Conservation (phyloP, 257 asterid genomes). For the Penstemon newberryi region DNA sequence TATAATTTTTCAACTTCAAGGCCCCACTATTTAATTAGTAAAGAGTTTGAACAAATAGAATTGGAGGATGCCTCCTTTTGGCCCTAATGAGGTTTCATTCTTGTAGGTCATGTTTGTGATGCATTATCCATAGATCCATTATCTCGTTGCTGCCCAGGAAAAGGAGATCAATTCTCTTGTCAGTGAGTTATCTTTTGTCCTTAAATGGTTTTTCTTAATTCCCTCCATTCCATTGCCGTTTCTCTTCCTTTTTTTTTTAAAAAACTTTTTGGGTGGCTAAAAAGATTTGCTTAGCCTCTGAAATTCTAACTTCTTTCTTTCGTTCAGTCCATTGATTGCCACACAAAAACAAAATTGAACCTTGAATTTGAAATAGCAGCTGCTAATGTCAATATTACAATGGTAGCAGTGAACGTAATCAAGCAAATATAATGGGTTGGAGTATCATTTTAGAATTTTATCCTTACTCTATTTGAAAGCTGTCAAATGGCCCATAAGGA, state of each 20-base stretch:
- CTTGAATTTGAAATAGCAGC: slow-evolving; percentile 13
- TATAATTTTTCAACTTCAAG: not conserved
- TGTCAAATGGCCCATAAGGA: slow-evolving; percentile 1
- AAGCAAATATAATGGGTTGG: not conserved
- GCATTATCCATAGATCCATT: slow-evolving; percentile 65
- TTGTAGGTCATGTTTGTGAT: slow-evolving; percentile 86
- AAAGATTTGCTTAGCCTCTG: not conserved
- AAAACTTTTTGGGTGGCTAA: slow-evolving; percentile 11
- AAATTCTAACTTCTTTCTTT: slow-evolving; percentile 16
- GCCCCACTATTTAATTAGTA: slow-evolving; percentile 1
- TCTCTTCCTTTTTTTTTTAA: not conserved
- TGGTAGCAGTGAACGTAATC: slow-evolving; percentile 3
- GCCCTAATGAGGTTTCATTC: slow-evolving; percentile 22
- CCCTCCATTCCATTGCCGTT: not conserved
- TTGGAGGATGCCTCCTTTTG: not conserved
- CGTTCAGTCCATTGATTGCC: not conserved
- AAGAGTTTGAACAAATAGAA: slow-evolving; percentile 10
- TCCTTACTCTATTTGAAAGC: slow-evolving; percentile 5
- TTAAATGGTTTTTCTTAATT: not conserved
- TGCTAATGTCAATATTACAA: not conserved
- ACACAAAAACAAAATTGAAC: not conserved
- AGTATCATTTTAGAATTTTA: slow-evolving; percentile 10
- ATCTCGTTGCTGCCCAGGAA: slow-evolving; percentile 65
- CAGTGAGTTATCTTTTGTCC: slow-evolving; percentile 65
- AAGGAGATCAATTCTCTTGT: slow-evolving; percentile 78